A percentile compares a stretch with the other conserved stretches of the same genome.
phyloP scores from a whole-genome alignment of 208 protist genomes.

The Trypanosoma avium region DNA sequence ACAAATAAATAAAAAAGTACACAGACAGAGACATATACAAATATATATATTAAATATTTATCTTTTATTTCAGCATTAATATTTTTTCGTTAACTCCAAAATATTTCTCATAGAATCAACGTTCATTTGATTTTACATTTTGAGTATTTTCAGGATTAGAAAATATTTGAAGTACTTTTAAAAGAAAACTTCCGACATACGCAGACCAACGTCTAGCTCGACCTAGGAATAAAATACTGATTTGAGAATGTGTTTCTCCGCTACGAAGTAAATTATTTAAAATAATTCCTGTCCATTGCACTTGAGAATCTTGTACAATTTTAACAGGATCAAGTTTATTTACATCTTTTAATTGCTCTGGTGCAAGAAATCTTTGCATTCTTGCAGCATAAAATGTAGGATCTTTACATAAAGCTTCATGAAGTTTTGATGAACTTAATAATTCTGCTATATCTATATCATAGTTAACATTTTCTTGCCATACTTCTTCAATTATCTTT shows the following conservation, averaged over 20 bases:
- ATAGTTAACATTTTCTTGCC: background rate
- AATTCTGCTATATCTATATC: conserved; percentile 18
- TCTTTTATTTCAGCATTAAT: too few relatives aligned
- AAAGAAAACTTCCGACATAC: too few relatives aligned
- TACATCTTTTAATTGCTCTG: background rate
- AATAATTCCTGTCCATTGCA: conserved; percentile 22
- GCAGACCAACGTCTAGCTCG: too few relatives aligned
- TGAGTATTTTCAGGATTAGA: conserved; percentile 18
- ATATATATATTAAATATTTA: too few relatives aligned
- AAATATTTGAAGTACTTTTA: conserved; percentile 10
- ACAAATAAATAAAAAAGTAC: too few relatives aligned
- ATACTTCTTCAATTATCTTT: conserved; percentile 18
- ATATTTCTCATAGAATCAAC: too few relatives aligned
- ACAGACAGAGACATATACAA: too few relatives aligned
- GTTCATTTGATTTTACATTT: background rate
- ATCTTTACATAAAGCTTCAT: too few relatives aligned
- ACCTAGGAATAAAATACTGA: conserved; percentile 8
- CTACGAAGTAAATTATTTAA: conserved; percentile 16
- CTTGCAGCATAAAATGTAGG: too few relatives aligned
- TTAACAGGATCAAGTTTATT: background rate
- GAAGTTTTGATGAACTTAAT: conserved; percentile 9
- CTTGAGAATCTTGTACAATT: conserved; percentile 14
- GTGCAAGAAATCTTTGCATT: conserved; percentile 19
- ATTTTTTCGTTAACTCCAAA: too few relatives aligned
- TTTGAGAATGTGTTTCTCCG: background rate